phyloP scores from a whole-genome alignment of 495 filamentous ascomycete genomes.

The Neurospora sp. region DNA sequence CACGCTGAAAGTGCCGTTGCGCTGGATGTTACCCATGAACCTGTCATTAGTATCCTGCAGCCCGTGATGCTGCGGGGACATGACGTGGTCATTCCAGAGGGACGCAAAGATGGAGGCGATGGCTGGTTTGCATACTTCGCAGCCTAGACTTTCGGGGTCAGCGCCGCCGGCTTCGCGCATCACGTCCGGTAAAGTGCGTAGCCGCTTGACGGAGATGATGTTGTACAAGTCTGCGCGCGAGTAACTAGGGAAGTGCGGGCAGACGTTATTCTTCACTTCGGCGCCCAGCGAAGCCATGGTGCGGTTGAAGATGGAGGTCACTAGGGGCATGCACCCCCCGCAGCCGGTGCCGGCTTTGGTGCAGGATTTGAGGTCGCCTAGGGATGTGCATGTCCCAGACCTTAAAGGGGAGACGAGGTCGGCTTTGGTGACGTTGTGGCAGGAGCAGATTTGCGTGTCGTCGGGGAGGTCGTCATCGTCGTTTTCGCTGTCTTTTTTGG shows the following conservation, averaged over 20 bases:
- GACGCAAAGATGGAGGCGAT: constrained; percentile 79
- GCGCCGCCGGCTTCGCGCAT: constrained; percentile 76
- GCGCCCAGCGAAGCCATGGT: constrained; percentile 85
- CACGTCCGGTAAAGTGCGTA: constrained; percentile 66
- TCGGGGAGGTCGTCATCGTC: constrained; percentile 51
- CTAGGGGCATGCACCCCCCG: constrained; percentile 88
- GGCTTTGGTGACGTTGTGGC: constrained; percentile 91
- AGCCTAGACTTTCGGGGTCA: constrained; percentile 55
- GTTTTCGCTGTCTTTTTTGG: constrained; percentile 62
- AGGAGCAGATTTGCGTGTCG: constrained; percentile 89
- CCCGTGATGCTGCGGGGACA: constrained; percentile 62
- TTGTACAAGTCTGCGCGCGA: constrained; percentile 86
- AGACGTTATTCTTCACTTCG: constrained; percentile 83
- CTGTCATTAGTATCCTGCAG: constrained; percentile 92
- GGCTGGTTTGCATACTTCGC: constrained; percentile 84
- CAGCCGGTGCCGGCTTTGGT: constrained; percentile 94
- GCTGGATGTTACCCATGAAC: constrained; percentile 90
- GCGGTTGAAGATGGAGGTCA: constrained; percentile 87
- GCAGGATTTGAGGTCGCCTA: constrained; percentile 83
- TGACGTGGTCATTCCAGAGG: constrained; percentile 78
- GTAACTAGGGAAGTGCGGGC: constrained; percentile 69
- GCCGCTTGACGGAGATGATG: constrained; percentile 73
- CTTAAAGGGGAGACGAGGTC: constrained; percentile 69
- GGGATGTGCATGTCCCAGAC: constrained; percentile 52
- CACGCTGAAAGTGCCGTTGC: constrained; percentile 89